phyloP scores from a whole-genome alignment of 441 rosid genomes.

The Daphne laureola region DNA sequence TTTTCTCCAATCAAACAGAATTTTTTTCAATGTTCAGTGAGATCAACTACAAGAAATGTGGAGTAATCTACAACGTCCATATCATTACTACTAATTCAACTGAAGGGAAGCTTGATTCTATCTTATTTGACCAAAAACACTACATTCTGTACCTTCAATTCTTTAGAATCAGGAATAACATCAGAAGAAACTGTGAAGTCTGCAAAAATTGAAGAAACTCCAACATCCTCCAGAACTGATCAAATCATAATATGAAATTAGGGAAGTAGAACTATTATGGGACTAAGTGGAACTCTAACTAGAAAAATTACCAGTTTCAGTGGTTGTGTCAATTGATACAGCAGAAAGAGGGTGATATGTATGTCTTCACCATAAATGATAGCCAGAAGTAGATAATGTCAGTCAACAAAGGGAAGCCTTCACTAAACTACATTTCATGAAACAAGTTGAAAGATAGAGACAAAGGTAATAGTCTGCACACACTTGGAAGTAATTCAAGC shows the following conservation, averaged over 20 bases:
- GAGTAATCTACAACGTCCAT: neutral
- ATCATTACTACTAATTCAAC: neutral
- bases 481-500: no score
- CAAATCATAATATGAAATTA: conserved; percentile 8
- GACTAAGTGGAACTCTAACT: conserved; percentile 7
- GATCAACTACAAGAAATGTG: conserved; percentile 3
- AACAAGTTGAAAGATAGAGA: no score
- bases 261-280: conserved; percentile 4
- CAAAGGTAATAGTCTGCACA: no score
- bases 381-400: neutral
- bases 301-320: conserved; percentile 2
- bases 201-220: conserved; percentile 35
- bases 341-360: conserved; percentile 25
- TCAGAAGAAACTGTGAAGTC: conserved; percentile 30
- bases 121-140: conserved; percentile 4
- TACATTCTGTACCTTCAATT: conserved; percentile 34
- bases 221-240: conserved; percentile 35
- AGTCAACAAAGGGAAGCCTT: neutral
- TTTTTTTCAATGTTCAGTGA: neutral
- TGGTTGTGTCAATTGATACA: conserved; percentile 38
- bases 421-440: no score
- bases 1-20: conserved; percentile 2
- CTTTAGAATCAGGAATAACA: conserved; percentile 16
- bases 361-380: conserved; percentile 27
- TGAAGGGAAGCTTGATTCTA: conserved; percentile 3